phyloP scores from a whole-genome alignment of 129 eudicot species.

The Flaveria ramosissima region DNA sequence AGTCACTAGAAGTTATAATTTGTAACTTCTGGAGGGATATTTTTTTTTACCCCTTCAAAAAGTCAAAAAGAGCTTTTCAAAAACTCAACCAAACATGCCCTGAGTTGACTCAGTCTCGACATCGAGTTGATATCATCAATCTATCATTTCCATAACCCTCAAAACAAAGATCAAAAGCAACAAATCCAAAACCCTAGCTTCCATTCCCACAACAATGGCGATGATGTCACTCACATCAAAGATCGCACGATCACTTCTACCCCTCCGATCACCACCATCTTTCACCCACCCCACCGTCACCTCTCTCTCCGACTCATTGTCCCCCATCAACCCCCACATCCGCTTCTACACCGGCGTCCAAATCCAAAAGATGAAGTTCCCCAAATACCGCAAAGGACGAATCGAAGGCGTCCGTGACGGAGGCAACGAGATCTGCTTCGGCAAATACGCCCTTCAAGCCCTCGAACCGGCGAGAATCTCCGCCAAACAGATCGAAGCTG shows the following conservation, averaged over 20 bases:
- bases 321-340: neutral
- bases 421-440: constrained; percentile 33
- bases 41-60: no score
- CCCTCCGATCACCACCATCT: constrained; percentile 10
- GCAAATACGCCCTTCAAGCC: constrained; percentile 40
- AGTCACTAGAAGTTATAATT: no score
- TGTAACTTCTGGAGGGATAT: no score
- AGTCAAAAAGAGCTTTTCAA: no score
- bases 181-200: constrained; percentile 31
- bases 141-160: no score
- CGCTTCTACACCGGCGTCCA: constrained; percentile 13
- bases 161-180: neutral
- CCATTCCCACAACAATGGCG: constrained; percentile 1
- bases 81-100: no score
- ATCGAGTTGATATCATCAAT: neutral
- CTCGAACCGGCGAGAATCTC: constrained; percentile 32
- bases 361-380: constrained; percentile 34
- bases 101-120: neutral
- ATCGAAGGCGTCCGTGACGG: constrained; percentile 38
- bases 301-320: constrained; percentile 19
- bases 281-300: neutral
- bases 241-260: constrained; percentile 11
- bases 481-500: constrained; percentile 40
- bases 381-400: constrained; percentile 36
- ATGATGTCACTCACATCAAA: constrained; percentile 24